Conservation (phyloP, 2,329 filamentous ascomycete genomes). For the Sarocladiaceae sp. region DNA sequence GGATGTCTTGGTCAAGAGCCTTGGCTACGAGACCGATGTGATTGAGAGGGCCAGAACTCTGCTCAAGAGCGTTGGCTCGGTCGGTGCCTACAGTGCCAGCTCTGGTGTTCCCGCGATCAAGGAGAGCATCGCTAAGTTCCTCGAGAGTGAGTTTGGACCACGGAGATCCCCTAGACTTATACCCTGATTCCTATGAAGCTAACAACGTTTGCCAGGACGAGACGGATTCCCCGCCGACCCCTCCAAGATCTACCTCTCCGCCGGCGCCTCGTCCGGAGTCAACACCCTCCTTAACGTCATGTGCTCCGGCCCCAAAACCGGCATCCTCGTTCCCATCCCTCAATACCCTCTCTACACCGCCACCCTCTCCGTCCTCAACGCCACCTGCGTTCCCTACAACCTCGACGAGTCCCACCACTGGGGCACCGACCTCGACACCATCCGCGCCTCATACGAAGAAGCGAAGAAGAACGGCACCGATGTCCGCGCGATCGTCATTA, state of each 20-base stretch:
- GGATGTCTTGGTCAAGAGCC: constrained; percentile 66
- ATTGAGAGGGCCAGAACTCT: constrained; percentile 78
- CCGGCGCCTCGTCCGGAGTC: constrained; percentile 88
- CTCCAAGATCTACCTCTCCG: constrained; percentile 82
- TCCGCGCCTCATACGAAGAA: constrained; percentile 68
- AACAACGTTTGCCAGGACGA: constrained; percentile 48
- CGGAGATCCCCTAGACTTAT: neutral
- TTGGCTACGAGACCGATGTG: constrained; percentile 89
- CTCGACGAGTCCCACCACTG: constrained; percentile 82
- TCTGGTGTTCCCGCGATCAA: constrained; percentile 83
- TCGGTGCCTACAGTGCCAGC: constrained; percentile 95
- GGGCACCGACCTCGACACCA: constrained; percentile 81
- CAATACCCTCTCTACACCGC: constrained; percentile 98
- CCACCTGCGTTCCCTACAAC: constrained; percentile 86
- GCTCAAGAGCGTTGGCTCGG: constrained; percentile 78
- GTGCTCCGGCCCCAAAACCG: constrained; percentile 70
- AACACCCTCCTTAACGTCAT: constrained; percentile 91
- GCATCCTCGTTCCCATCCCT: constrained; percentile 90
- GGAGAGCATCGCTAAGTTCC: constrained; percentile 86
- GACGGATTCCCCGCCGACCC: constrained; percentile 84
- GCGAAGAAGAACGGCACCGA: constrained; percentile 76
- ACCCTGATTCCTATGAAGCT: constrained; percentile 12
- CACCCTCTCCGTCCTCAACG: constrained; percentile 79
- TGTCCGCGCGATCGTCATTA: constrained; percentile 89
- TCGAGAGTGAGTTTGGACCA: constrained; percentile 72